phyloP scores from a whole-genome alignment of 1,139 yeast species.

The Hyphopichia pseudoburtonii region DNA sequence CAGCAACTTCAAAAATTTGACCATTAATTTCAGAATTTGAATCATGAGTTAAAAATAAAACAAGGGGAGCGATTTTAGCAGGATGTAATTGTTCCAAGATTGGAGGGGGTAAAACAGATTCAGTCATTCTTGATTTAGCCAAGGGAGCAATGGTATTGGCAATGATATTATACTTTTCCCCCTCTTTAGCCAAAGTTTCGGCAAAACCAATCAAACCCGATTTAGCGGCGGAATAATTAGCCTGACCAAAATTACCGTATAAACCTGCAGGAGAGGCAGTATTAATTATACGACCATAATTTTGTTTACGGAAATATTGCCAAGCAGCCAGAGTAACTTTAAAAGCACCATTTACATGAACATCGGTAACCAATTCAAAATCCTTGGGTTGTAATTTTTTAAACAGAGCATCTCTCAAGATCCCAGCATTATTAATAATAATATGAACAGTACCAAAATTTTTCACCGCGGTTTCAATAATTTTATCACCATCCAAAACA shows the following conservation, averaged over 20 bases:
- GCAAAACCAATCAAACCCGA: slow-evolving; percentile 87
- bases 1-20: slow-evolving; percentile 88
- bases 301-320: slow-evolving; percentile 84
- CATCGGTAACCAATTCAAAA: slow-evolving; percentile 77
- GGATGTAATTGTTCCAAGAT: slow-evolving; percentile 79
- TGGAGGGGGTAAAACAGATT: slow-evolving; percentile 81
- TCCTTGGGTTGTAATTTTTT: slow-evolving; percentile 83
- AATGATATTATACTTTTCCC: slow-evolving; percentile 75
- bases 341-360: slow-evolving; percentile 88
- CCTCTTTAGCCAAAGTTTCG: slow-evolving; percentile 95
- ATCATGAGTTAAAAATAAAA: slow-evolving; percentile 75
- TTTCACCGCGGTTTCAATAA: slow-evolving; percentile 82
- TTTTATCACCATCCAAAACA: slow-evolving; percentile 83
- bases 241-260: slow-evolving; percentile 96
- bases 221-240: slow-evolving; percentile 95
- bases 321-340: slow-evolving; percentile 88
- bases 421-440: slow-evolving; percentile 92
- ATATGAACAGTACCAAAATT: slow-evolving; percentile 88
- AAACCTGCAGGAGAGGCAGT: slow-evolving; percentile 97
- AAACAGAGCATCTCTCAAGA: slow-evolving; percentile 73
- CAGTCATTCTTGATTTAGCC: slow-evolving; percentile 97
- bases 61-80: slow-evolving; percentile 88
- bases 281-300: slow-evolving; percentile 84
- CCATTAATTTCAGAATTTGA: slow-evolving; percentile 55
- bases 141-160: slow-evolving; percentile 91